Percentiles rank a stretch among this genome's conserved stretches.
Conservation (phyloP, 1,139 yeast species). For the Debaryomycetaceae sp. region DNA sequence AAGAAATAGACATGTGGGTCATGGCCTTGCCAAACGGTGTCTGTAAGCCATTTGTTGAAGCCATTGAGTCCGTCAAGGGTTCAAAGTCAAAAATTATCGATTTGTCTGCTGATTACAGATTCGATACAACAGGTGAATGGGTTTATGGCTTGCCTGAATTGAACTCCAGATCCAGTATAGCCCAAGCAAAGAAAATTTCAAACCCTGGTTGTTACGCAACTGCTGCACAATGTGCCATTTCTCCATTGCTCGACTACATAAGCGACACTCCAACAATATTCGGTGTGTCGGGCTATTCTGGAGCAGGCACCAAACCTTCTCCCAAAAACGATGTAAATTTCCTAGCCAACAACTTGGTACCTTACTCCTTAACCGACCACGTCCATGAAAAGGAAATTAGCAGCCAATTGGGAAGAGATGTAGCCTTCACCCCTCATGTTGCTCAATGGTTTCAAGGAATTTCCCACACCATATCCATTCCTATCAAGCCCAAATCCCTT, state of each 20-base stretch:
- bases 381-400: slow-evolving; percentile 94
- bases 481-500: slow-evolving; percentile 66
- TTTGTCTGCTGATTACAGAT: slow-evolving; percentile 92
- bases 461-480: slow-evolving; percentile 86
- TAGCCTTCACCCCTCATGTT: slow-evolving; percentile 94
- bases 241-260: slow-evolving; percentile 68
- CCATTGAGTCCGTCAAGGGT: slow-evolving; percentile 66
- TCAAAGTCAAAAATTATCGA: slow-evolving; percentile 79
- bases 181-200: slow-evolving; percentile 77
- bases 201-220: slow-evolving; percentile 99
- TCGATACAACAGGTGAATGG: slow-evolving; percentile 87
- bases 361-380: slow-evolving; percentile 94
- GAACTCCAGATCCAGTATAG: slow-evolving; percentile 61
- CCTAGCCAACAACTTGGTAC: slow-evolving; percentile 80
- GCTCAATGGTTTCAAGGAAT: slow-evolving; percentile 99
- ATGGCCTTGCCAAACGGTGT: slow-evolving; percentile 99
- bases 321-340: slow-evolving; percentile 84
- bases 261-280: slow-evolving; percentile 77
- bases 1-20: slow-evolving; percentile 92
- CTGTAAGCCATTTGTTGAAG: slow-evolving; percentile 94
- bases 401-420: slow-evolving; percentile 67
- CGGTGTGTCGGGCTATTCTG: slow-evolving; percentile 97
- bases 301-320: slow-evolving; percentile 98
- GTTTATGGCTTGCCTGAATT: slow-evolving; percentile 88
- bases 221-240: slow-evolving; percentile 90